Conservation (phyloP, 2,329 filamentous ascomycete species). For the Ophiostoma populinum region DNA sequence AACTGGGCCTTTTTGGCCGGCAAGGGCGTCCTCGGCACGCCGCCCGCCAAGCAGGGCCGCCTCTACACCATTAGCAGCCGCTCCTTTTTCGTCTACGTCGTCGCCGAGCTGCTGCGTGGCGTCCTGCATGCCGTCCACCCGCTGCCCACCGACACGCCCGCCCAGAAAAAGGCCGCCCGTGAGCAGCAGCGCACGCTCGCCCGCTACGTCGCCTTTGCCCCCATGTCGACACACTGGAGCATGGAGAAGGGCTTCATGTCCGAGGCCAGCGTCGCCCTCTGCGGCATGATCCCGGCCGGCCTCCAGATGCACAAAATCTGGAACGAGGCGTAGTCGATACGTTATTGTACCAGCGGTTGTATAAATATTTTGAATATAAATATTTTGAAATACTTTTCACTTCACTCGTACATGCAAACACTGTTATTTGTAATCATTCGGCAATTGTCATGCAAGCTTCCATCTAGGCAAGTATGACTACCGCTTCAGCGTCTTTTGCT, state of each 20-base stretch:
- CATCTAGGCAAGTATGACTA: too few relatives aligned
- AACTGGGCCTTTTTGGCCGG: slow-evolving; percentile 62
- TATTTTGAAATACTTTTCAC: too few relatives aligned
- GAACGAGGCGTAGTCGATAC: slow-evolving; percentile 12
- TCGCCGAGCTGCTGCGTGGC: slow-evolving; percentile 56
- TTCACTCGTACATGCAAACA: too few relatives aligned
- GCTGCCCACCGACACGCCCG: slow-evolving; percentile 18
- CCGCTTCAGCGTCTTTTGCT: slow-evolving; percentile 58
- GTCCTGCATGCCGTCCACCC: slow-evolving; percentile 22
- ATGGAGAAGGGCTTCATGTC: slow-evolving; percentile 39
- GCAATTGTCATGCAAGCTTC: too few relatives aligned
- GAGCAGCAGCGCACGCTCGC: slow-evolving; percentile 50
- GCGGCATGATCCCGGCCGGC: slow-evolving; percentile 27
- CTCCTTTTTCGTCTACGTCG: slow-evolving; percentile 66
- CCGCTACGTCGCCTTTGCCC: slow-evolving; percentile 59
- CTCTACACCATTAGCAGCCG: slow-evolving; percentile 58
- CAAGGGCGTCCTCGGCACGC: slow-evolving; percentile 51
- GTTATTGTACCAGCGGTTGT: not conserved
- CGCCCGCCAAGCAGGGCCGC: slow-evolving; percentile 35
- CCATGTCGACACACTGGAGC: slow-evolving; percentile 74
- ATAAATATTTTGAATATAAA: not conserved
- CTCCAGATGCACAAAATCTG: slow-evolving; percentile 29
- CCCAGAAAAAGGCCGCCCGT: slow-evolving; percentile 27
- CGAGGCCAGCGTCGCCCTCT: slow-evolving; percentile 23
- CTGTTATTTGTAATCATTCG: too few relatives aligned